These are phyloP conservation scores for Beauveria sp. DNA, from an alignment of 2,329 filamentous ascomycete genomes.

Conservation along the genomic window DNA sequence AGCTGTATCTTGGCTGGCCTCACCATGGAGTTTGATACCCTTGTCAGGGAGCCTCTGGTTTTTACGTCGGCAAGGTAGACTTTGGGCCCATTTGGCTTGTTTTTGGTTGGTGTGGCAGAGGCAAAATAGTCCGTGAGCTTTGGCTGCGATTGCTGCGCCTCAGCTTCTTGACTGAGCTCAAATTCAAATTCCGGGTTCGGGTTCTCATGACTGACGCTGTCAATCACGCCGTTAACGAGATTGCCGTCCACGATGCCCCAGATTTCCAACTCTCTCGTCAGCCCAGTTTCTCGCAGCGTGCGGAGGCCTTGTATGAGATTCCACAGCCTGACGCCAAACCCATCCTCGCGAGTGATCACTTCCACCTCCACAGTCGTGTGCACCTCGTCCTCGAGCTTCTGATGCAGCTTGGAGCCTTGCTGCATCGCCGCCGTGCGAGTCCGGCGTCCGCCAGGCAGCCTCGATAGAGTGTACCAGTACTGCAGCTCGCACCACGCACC, in stretches of 20 bases:
- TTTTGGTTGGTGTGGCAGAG: conserved; percentile 13
- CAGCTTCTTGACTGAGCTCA: conserved; percentile 34
- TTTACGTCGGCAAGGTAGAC: conserved; percentile 86
- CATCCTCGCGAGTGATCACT: conserved; percentile 68
- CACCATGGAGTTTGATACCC: conserved; percentile 58
- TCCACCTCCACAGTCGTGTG: conserved; percentile 69
- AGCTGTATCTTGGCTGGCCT: conserved; percentile 78
- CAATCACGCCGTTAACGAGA: conserved; percentile 83
- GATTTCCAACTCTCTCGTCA: conserved; percentile 70
- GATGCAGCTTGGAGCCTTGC: conserved; percentile 70
- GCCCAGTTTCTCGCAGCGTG: conserved; percentile 60
- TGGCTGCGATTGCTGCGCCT: conserved; percentile 23
- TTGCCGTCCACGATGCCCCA: conserved; percentile 81
- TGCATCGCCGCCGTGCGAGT: conserved; percentile 76
- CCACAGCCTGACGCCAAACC: conserved; percentile 77
- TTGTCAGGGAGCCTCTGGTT: conserved; percentile 61
- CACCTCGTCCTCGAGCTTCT: conserved; percentile 76
- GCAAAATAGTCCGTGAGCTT: conserved; percentile 35
- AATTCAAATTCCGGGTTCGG: conserved; percentile 65
- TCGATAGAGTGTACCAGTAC: conserved; percentile 79
- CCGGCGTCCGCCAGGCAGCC: conserved; percentile 62
- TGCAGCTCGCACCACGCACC: conserved; percentile 96
- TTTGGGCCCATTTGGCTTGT: conserved; percentile 18
- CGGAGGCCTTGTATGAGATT: conserved; percentile 82
- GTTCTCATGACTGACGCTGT: conserved; percentile 71